Evolutionary conservation across 768 basidiomycete species (phyloP), one percentile per base, ranked within the genome.

Genomic region (Hypsizygus marmoreus): DNA sequence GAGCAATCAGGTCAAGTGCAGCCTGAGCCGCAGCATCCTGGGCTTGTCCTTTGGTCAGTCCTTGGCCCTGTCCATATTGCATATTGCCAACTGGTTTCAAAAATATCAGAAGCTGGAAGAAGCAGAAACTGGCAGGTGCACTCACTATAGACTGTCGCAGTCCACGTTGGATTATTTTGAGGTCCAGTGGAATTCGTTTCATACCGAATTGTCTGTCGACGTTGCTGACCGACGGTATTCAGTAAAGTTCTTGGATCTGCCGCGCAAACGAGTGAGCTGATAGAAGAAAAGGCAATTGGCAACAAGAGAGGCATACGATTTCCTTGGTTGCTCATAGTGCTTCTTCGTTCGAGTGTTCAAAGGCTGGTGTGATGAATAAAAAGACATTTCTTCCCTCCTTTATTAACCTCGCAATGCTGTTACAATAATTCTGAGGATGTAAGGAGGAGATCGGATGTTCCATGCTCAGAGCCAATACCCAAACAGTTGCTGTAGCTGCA

Each of bases 101-200:
- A 14, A 6, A 19, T 10, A 16, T 42, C 22, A 30, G 32, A 24
- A 16, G 9, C 13, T 11, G 24, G 12, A 35, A 38, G 24, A 3
- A 12, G 16, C 17, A 17, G 20, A n/a, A 19, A 11, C 14, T 4
- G n/a, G n/a, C n/a, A n/a, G n/a, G n/a, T n/a, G 8, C 14, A 55
- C 61, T 49, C 40, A 72, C 71, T 19, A 30, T 54, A 62, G 6
- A 62, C 67, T 4, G 43, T 49, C 4, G 49, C 52, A 5, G 53
- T 58, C 68, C 68, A 71, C 1, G 43, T 34, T 0, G 47, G 37
- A 1, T 53, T 31, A 40, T 71, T 43, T 29, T 41, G 54, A 7
- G 62, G 62, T 0, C 70, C 69, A 2, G 31, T 29, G 1, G 29
- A 32, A 9, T 5, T 25, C 7, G 56, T 40, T 1, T 50, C 45